Conservation (phyloP, 2,329 filamentous ascomycete species). For the Pyrenochaeta sp. region DNA sequence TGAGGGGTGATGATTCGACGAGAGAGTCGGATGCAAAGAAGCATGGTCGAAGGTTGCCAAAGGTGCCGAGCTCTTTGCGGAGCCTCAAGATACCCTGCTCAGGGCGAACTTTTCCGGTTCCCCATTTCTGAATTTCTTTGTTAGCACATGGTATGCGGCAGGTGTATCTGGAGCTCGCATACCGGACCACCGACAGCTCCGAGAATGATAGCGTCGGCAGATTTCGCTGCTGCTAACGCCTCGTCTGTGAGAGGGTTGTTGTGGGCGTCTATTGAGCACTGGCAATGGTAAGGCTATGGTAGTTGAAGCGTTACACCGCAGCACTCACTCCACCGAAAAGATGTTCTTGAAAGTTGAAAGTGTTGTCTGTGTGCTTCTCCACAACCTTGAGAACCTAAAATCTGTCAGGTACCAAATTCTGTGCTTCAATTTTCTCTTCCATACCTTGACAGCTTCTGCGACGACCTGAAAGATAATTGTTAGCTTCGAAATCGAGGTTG, state of each 20-base stretch:
- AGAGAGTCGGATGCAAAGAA: constrained; percentile 85
- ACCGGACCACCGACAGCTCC: constrained; percentile 93
- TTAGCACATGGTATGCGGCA: constrained; percentile 4
- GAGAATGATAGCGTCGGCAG: constrained; percentile 87
- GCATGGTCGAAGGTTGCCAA: constrained; percentile 94
- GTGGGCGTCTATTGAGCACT: constrained; percentile 88
- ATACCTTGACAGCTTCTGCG: constrained; percentile 83
- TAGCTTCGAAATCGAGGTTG: constrained; percentile 16
- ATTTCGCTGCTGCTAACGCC: constrained; percentile 81
- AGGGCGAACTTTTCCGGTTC: constrained; percentile 83
- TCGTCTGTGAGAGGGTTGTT: constrained; percentile 82
- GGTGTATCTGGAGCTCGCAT: constrained; percentile 36
- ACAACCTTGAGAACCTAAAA: constrained; percentile 77
- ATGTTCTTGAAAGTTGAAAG: constrained; percentile 90
- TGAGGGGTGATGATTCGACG: constrained; percentile 84
- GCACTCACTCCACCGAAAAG: constrained; percentile 85
- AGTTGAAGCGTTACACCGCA: neutral
- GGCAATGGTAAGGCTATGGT: constrained; percentile 6
- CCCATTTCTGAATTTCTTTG: constrained; percentile 74
- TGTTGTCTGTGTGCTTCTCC: constrained; percentile 75
- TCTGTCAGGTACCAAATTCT: constrained; percentile 13
- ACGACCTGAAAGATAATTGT: constrained; percentile 67
- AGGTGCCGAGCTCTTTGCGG: constrained; percentile 91
- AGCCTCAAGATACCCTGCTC: constrained; percentile 91
- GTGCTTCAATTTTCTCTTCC: constrained; percentile 1